Evolutionary conservation across 2,329 filamentous ascomycete genomes (phyloP).

Genomic region (Neurospora crassa): DNA sequence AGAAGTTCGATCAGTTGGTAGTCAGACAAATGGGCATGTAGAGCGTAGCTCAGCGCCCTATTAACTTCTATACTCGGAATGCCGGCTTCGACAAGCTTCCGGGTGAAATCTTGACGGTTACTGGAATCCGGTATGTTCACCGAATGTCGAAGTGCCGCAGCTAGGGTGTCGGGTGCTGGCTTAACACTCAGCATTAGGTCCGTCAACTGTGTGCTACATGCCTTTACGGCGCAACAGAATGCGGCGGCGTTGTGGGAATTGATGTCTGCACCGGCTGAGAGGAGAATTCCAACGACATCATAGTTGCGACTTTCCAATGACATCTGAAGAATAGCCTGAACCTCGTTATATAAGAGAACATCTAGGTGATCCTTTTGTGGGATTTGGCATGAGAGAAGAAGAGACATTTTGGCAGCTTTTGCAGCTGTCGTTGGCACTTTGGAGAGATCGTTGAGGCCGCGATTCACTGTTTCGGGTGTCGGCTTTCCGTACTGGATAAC

Average conservation of each 20-base stretch:
- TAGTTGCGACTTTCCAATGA: slow-evolving; percentile 29
- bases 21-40: slow-evolving; percentile 38
- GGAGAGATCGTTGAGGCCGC: slow-evolving; percentile 33
- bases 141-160: slow-evolving; percentile 41
- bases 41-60: slow-evolving; percentile 40
- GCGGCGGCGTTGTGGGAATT: slow-evolving; percentile 43
- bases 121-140: slow-evolving; percentile 40
- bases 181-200: slow-evolving; percentile 36
- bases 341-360: slow-evolving; percentile 39
- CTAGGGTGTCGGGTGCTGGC: slow-evolving; percentile 35
- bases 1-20: slow-evolving; percentile 37
- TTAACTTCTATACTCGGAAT: slow-evolving; percentile 39
- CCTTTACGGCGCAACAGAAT: slow-evolving; percentile 40
- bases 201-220: slow-evolving; percentile 33
- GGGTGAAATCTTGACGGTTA: slow-evolving; percentile 41
- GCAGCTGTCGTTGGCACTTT: slow-evolving; percentile 32
- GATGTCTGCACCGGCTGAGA: slow-evolving; percentile 44
- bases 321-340: slow-evolving; percentile 33
- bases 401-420: slow-evolving; percentile 41
- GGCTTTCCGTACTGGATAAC: slow-evolving; percentile 38
- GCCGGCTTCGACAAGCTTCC: slow-evolving; percentile 39
- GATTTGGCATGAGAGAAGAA: slow-evolving; percentile 36
- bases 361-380: slow-evolving; percentile 34
- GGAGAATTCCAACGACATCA: slow-evolving; percentile 34
- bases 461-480: slow-evolving; percentile 31